Conservation (phyloP, 2,329 filamentous ascomycete species). For the Colletotrichum ledebouriae region DNA sequence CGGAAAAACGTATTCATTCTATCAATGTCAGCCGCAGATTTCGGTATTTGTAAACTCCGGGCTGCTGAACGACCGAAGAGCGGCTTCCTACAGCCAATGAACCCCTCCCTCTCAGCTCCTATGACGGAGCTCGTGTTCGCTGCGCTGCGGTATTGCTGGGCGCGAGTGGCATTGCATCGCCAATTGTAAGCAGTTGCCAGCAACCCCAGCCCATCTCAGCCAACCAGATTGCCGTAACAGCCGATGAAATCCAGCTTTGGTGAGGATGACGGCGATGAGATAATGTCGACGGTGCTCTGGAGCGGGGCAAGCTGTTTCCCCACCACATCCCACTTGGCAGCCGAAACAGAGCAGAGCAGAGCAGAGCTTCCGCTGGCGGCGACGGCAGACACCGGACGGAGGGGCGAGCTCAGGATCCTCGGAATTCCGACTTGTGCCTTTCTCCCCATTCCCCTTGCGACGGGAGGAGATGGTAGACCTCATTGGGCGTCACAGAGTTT, state of each 20-base stretch:
- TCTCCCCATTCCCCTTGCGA: constrained; percentile 5
- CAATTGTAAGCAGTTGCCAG: constrained; percentile 31
- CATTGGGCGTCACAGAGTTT: constrained; percentile 33
- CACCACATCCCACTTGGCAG: constrained; percentile 9
- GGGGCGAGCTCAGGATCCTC: constrained; percentile 38
- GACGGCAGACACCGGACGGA: constrained; percentile 12
- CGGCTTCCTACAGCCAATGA: background rate
- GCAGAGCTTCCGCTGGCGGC: background rate
- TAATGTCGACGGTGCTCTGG: constrained; percentile 18
- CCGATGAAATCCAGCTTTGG: constrained; percentile 17
- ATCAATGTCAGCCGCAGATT: too few relatives aligned
- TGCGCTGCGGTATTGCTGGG: background rate
- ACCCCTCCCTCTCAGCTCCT: too few relatives aligned
- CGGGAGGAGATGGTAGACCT: background rate
- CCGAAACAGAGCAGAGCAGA: background rate
- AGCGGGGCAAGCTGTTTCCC: constrained; percentile 36
- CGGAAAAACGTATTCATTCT: too few relatives aligned
- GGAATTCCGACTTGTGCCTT: constrained; percentile 35
- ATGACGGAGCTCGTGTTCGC: constrained; percentile 4
- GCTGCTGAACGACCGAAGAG: constrained; percentile 1
- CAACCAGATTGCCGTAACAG: constrained; percentile 25
- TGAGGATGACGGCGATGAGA: constrained; percentile 35
- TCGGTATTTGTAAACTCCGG: background rate
- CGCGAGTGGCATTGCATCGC: constrained; percentile 12
- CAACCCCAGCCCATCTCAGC: background rate